Evolutionary conservation across 495 filamentous ascomycete species (phyloP), one percentile per base, ranked within the genome.

Genomic region (Xanthoparmelia taractica): DNA sequence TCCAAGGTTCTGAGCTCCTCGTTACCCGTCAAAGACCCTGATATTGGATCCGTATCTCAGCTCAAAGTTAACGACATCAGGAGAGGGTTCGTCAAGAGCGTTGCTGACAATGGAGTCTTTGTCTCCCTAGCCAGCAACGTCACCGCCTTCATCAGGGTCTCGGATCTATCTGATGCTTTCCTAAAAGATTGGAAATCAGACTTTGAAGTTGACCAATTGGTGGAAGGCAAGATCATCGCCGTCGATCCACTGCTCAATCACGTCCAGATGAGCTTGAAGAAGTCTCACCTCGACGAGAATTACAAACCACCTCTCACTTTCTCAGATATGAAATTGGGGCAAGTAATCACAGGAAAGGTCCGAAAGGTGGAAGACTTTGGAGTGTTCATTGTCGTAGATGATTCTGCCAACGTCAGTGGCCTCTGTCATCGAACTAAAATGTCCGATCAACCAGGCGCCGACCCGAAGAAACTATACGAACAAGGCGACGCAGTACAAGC

Each of bases 171-270:
- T 0, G 93, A 98, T 71, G 82, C 82, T 6, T 97, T 84, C 71
- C 78, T 97, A 68, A 97, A 97, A 74, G 90, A 97, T 56, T 98
- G 94, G 94, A 96, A 96, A 76, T 81, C 87, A n/a, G 74, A 83
- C 20, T 96, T 91, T 76, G 83, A 93, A 65, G 74, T 88, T 40
- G 90, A 91, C 69, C 91, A 97, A 73, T 79, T 98, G 23, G 89
- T 98, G 34, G 92, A 87, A 73, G 94, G 91, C 57, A 89, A 90
- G 55, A 78, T 98, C 68, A 84, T 87, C 31, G 72, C 82, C 6
- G 81, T 90, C 7, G 84, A 95, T 64, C 62, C 75, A 15, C 75
- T 74, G 60, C 72, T 85, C n/a, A 82, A 84, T 61, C 88, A 88
- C 68, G 68, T 96, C 48, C 89, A 94, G 71, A 82, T 98, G 81